A percentile compares a stretch with the other conserved stretches of the same genome.
phyloP scores from a whole-genome alignment of 2,329 filamentous ascomycete genomes.

The Grosmannia huntii region DNA sequence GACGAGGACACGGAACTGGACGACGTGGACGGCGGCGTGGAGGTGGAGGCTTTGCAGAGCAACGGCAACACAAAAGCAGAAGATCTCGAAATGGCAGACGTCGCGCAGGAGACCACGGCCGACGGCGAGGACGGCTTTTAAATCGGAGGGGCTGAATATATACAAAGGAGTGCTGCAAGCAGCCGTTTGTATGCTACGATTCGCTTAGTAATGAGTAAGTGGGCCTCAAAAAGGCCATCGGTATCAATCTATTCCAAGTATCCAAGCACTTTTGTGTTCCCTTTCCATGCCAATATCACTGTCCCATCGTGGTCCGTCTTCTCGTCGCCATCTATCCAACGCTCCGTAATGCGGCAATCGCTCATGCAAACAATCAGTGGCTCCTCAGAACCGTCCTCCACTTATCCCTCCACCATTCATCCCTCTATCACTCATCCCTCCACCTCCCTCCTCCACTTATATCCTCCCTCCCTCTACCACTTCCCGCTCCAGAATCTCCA shows the following conservation, averaged over 20 bases:
- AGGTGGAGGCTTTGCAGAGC: not conserved
- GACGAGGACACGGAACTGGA: not conserved
- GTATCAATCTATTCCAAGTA: not conserved
- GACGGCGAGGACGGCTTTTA: not conserved
- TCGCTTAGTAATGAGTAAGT: too few relatives aligned
- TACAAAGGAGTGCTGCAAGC: too few relatives aligned
- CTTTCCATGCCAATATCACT: not conserved
- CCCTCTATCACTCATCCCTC: conserved; percentile 52
- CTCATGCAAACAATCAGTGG: too few relatives aligned
- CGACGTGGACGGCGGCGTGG: not conserved
- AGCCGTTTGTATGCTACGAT: too few relatives aligned
- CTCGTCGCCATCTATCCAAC: not conserved
- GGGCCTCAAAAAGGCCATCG: too few relatives aligned
- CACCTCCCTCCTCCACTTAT: conserved; percentile 19
- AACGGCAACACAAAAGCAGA: not conserved
- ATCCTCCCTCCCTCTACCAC: conserved; percentile 45
- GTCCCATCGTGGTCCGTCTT: not conserved
- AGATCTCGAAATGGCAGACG: not conserved
- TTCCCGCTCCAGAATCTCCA: conserved; percentile 53
- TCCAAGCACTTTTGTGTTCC: not conserved
- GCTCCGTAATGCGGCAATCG: not conserved
- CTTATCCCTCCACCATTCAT: conserved; percentile 30
- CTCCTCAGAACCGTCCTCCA: too few relatives aligned
- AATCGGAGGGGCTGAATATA: too few relatives aligned
- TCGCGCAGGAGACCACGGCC: not conserved